phyloP scores from a whole-genome alignment of 768 basidiomycete genomes.

The Boletus insuetus region DNA sequence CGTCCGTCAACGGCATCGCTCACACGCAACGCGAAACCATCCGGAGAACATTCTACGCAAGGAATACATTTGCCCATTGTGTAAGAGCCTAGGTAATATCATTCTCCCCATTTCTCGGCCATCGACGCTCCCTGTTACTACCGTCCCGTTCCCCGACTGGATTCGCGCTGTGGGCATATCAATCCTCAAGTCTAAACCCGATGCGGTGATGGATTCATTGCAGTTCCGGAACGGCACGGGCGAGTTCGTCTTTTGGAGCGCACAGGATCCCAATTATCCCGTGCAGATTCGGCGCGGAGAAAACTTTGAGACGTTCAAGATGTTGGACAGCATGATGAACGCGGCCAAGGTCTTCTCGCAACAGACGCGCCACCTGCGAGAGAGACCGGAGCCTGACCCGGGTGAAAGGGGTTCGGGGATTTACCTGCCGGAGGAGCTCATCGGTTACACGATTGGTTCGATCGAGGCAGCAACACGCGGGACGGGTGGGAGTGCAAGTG shows the following conservation, averaged over 20 bases:
- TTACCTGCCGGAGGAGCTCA: slow-evolving; percentile 88
- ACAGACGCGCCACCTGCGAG: slow-evolving; percentile 81
- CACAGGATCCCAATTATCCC: slow-evolving; percentile 72
- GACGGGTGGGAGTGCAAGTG: slow-evolving; percentile 38
- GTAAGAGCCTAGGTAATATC: slow-evolving; percentile 94
- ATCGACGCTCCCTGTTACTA: slow-evolving; percentile 42
- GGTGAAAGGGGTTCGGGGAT: slow-evolving; percentile 80
- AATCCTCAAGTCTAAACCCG: slow-evolving; percentile 81
- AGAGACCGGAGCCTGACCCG: slow-evolving; percentile 66
- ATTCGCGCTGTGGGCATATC: slow-evolving; percentile 87
- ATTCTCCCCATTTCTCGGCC: slow-evolving; percentile 77
- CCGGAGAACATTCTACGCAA: slow-evolving; percentile 92
- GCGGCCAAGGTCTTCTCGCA: slow-evolving; percentile 77
- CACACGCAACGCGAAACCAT: slow-evolving; percentile 88
- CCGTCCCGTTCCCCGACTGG: slow-evolving; percentile 79
- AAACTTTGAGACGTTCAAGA: slow-evolving; percentile 62
- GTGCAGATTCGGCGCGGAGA: slow-evolving; percentile 52
- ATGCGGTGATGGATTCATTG: slow-evolving; percentile 64
- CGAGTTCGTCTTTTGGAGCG: slow-evolving; percentile 87
- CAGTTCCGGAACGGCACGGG: slow-evolving; percentile 81
- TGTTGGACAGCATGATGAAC: slow-evolving; percentile 84
- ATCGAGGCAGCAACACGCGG: slow-evolving; percentile 84
- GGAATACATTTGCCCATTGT: slow-evolving; percentile 95
- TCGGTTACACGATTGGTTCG: slow-evolving; percentile 82
- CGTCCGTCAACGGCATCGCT: slow-evolving; percentile 81